Evolutionary conservation across 768 basidiomycete genomes (phyloP), one percentile per base, ranked within the genome.

Genomic region (Austroboletus festivus): DNA sequence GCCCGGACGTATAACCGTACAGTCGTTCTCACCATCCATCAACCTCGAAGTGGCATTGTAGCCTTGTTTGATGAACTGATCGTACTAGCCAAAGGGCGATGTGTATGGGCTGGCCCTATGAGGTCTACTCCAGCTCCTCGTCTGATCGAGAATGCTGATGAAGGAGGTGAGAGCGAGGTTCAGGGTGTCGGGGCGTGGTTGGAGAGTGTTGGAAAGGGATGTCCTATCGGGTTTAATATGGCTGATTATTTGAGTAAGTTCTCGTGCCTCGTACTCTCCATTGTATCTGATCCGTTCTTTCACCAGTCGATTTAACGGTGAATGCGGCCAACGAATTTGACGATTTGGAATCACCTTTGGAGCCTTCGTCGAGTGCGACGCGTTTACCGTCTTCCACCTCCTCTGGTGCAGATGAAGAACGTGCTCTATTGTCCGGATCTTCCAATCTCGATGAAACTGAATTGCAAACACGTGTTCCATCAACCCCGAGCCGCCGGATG

Each of bases 21-120:
- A 0, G 91, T 98, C 43, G 77, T 98, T 49, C 96, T 98, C 72
- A 98, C 95, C 0, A 98, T 99, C 48, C 96, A 99, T 60, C 96
- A 98, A 66, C 96, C 95, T 13, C 85, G 95, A 43, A 93, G 91
- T 65, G 97, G 97, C 68, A 98, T 99, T 57, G 94, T 98, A 13
- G 85, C 92, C 0, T 73, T 99, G 12, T 98, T 99, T 56, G 95
- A 99, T 63, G 86, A 94, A 52, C 76, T 99, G 24, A 68, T 98
- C 3, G 73, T 98, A 3, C 76, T 99, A 16, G 90, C 90, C 0
- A 77, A 80, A 43, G 96, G 96, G 2, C 87, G 90, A 46, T 64
- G 63, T 62, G 63, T 60, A 33, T 65, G 63, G 63, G 60, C 63
- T 12, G 63, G 63, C 39, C 64, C 63, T 24, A 65, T 67, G 54